Conservation (phyloP, 345 rosid species). For the Euclidium syriacum region DNA sequence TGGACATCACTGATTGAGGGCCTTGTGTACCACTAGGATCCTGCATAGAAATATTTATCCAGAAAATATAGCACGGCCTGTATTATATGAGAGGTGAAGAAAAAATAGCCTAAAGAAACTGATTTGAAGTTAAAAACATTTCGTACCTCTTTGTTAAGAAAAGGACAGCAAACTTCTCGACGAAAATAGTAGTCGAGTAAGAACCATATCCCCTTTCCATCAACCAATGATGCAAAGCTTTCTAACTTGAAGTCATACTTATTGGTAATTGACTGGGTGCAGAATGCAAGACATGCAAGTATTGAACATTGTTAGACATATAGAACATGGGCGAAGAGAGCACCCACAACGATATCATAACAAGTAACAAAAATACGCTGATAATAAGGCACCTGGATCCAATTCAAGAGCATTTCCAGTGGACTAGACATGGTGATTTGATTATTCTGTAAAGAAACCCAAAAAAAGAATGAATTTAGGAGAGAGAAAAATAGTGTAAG, state of each 20-base stretch:
- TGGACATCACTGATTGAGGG: slow-evolving; percentile 64
- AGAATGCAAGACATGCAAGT: slow-evolving; percentile 10
- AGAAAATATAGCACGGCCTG: slow-evolving; percentile 10
- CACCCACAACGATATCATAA: not conserved
- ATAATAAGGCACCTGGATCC: slow-evolving; percentile 65
- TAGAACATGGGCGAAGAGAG: not conserved
- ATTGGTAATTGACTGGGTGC: slow-evolving; percentile 59
- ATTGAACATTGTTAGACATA: slow-evolving; percentile 16
- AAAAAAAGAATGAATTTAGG: not conserved
- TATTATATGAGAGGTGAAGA: slow-evolving; percentile 7
- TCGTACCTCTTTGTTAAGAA: slow-evolving; percentile 44
- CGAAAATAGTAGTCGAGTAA: slow-evolving; percentile 88
- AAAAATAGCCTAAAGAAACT: slow-evolving; percentile 6
- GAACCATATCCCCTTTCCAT: slow-evolving; percentile 96
- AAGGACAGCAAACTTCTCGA: slow-evolving; percentile 63
- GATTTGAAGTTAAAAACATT: slow-evolving; percentile 1
- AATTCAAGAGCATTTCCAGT: slow-evolving; percentile 59
- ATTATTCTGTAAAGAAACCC: slow-evolving; percentile 34
- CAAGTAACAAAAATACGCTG: not conserved
- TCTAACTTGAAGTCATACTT: slow-evolving; percentile 51
- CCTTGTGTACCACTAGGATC: slow-evolving; percentile 39
- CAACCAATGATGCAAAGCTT: slow-evolving; percentile 51
- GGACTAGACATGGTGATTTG: slow-evolving; percentile 28
- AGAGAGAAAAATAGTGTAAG: not conserved
- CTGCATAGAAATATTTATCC: slow-evolving; percentile 30